A percentile compares a stretch with the other conserved stretches of the same genome.
Conservation (phyloP, 2,329 filamentous ascomycete genomes). For the Neopestalotiopsis sp. region DNA sequence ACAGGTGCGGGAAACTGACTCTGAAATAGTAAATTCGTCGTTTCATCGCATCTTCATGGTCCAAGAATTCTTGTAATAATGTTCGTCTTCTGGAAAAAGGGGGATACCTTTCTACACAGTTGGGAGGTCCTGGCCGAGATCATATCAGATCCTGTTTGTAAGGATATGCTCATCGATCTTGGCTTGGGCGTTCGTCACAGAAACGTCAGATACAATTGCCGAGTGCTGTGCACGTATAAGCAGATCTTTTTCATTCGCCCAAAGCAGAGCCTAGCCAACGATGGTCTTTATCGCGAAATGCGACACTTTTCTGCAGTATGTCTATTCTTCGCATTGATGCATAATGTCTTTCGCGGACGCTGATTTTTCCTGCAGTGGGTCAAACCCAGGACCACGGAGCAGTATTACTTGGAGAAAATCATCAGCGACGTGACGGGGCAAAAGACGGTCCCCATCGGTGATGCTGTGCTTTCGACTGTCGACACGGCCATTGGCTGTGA, state of each 20-base stretch:
- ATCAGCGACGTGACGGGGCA: constrained; percentile 37
- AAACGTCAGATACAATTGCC: constrained; percentile 68
- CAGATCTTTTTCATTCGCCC: constrained; percentile 75
- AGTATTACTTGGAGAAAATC: constrained; percentile 41
- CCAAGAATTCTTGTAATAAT: background rate
- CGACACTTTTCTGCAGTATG: constrained; percentile 47
- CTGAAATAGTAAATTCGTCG: background rate
- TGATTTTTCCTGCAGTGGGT: constrained; percentile 46
- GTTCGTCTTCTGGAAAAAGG: background rate
- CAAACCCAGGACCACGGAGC: constrained; percentile 39
- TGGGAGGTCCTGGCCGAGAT: constrained; percentile 69
- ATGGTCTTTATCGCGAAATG: constrained; percentile 68
- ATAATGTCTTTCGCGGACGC: background rate
- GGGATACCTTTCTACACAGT: constrained; percentile 61
- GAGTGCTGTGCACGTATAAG: constrained; percentile 67
- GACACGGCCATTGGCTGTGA: constrained; percentile 46
- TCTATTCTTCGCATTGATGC: constrained; percentile 33
- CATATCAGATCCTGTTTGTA: constrained; percentile 60
- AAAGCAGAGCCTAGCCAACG: constrained; percentile 73
- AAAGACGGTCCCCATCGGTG: constrained; percentile 44
- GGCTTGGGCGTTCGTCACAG: constrained; percentile 67
- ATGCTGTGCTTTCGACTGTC: constrained; percentile 41
- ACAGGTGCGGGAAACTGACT: background rate
- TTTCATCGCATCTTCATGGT: background rate
- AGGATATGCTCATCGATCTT: constrained; percentile 71